Base-by-base conservation (phyloP, 1,139 yeast genomes). In the Hyphopichia khmerensis region DNA sequence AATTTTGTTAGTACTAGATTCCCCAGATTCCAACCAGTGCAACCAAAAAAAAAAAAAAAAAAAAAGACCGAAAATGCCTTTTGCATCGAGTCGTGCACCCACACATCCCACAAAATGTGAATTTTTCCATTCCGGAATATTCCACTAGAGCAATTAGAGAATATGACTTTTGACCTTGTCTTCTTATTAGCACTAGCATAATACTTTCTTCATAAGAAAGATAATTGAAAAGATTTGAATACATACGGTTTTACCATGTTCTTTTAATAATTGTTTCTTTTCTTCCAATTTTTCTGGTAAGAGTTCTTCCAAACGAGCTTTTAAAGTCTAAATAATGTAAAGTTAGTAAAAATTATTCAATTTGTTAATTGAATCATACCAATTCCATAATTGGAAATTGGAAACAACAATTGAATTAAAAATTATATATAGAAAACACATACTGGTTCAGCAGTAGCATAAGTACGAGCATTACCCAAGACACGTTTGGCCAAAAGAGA, bases 201-300 rank as follows among this genome's bases (percentile, higher is more conserved):
- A n/a, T n/a, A n/a, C n/a, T n/a, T n/a, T n/a, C n/a, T n/a, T n/a
- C n/a, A n/a, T n/a, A n/a, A n/a, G n/a, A n/a, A n/a, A n/a, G n/a
- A n/a, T n/a, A n/a, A n/a, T n/a, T n/a, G n/a, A n/a, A n/a, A n/a
- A n/a, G n/a, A n/a, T n/a, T n/a, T n/a, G n/a, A n/a, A 47, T 63
- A 70, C 75, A 56, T 66, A 69, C 93, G 60, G 95, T 84, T 67
- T 84, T 79, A 62, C 97, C 97, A 67, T 90, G 79, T 60, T 88
- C 93, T 67, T 87, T 79, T 71, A 91, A 88, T 65, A 91, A 83
- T 60, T 84, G 82, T 77, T 89, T 90, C 69, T 91, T 85, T 74
- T 89, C 87, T 67, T 89, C 97, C 53, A 87, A 87, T 77, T 87
- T 88, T 60, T 80, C 89, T 56, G 99, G 99, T 65, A 90, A 80